A percentile compares a stretch with the other conserved stretches of the same genome.
phyloP scores from a whole-genome alignment of 441 rosid species.

The Mallotus repandus region DNA sequence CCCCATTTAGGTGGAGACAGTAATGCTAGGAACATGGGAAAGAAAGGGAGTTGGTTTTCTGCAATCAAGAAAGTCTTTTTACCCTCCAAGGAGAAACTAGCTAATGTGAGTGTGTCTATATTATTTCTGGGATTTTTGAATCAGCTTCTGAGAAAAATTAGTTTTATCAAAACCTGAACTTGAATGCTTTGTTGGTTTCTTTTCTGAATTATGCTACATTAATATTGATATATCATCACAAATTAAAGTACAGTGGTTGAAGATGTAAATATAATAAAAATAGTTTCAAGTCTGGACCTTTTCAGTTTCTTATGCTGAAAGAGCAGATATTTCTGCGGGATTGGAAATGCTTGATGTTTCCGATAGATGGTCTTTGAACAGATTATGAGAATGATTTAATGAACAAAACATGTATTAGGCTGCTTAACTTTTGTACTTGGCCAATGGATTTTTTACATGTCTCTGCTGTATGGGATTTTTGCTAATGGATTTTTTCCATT shows the following conservation, averaged over 20 bases:
- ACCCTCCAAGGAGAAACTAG: conserved; percentile 71
- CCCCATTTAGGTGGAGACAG: conserved; percentile 38
- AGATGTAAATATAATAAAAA: neutral
- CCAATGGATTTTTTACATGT: neutral
- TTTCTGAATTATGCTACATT: neutral
- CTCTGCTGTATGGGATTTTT: neutral
- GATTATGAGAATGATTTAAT: neutral
- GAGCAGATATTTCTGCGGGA: neutral
- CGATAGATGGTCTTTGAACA: too few species aligned
- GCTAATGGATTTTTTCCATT: too few species aligned
- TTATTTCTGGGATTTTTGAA: neutral
- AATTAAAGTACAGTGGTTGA: neutral
- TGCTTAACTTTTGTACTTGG: neutral
- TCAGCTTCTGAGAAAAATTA: neutral
- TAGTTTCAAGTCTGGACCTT: neutral
- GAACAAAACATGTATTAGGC: neutral
- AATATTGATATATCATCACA: neutral
- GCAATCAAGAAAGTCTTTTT: conserved; percentile 80
- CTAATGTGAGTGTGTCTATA: conserved; percentile 47
- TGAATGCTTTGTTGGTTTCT: neutral
- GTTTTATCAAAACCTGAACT: neutral
- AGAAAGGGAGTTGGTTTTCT: conserved; percentile 92
- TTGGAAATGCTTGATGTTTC: neutral
- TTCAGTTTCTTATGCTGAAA: neutral
- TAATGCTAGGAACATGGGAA: conserved; percentile 82